These are phyloP conservation scores for Brassica nigra DNA, from an alignment of 345 rosid genomes.

Conservation along the genomic window DNA sequence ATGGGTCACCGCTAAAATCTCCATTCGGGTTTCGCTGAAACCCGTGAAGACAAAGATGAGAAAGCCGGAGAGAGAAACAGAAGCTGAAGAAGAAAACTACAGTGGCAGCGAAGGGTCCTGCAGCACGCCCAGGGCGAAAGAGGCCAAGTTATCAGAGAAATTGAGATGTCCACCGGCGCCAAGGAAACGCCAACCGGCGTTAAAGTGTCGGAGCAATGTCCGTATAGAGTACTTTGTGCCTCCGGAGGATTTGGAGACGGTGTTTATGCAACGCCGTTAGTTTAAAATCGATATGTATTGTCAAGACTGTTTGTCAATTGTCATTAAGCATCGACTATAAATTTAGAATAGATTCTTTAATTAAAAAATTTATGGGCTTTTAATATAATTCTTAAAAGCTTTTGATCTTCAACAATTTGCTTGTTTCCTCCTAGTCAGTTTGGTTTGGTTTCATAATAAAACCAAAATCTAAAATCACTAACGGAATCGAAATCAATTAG, in stretches of 20 bases:
- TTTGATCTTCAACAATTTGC: background rate
- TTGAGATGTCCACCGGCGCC: constrained; percentile 80
- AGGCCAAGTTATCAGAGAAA: constrained; percentile 59
- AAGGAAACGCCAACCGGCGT: constrained; percentile 65
- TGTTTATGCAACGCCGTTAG: constrained; percentile 53
- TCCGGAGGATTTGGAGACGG: constrained; percentile 70
- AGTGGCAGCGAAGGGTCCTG: constrained; percentile 43
- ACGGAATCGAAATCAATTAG: background rate
- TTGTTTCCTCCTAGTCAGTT: background rate
- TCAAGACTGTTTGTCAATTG: background rate
- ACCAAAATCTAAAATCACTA: background rate
- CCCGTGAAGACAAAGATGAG: constrained; percentile 58
- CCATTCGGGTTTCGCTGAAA: constrained; percentile 57
- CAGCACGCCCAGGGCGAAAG: constrained; percentile 66
- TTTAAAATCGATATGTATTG: background rate
- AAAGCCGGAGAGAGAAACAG: constrained; percentile 30
- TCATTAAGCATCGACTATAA: background rate
- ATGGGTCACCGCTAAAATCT: constrained; percentile 67
- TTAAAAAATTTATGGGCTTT: background rate
- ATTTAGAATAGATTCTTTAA: background rate
- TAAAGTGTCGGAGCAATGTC: constrained; percentile 52
- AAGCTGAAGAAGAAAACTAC: constrained; percentile 7
- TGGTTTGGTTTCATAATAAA: background rate
- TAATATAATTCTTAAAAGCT: background rate
- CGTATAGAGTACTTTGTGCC: constrained; percentile 70